Evolutionary conservation across 805 yeast species (phyloP).

Genomic region (Starmerella apis): DNA sequence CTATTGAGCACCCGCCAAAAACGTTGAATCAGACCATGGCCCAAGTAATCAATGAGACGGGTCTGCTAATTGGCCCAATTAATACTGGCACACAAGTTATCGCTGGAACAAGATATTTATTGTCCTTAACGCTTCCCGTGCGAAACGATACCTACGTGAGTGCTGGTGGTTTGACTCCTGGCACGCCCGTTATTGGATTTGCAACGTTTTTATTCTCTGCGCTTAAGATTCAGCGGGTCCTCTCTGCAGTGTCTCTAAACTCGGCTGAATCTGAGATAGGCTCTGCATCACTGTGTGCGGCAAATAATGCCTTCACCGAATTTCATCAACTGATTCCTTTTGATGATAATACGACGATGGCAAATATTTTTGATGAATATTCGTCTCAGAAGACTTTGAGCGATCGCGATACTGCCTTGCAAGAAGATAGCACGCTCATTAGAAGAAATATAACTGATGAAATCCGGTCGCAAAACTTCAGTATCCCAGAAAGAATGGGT

Average conservation of each 20-base stretch:
- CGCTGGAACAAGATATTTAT: slow-evolving; percentile 8
- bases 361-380: neutral
- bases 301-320: slow-evolving; percentile 9
- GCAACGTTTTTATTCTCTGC: slow-evolving; percentile 20
- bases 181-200: slow-evolving; percentile 13
- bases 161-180: neutral
- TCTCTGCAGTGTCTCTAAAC: slow-evolving; percentile 14
- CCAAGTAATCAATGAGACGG: neutral
- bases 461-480: neutral
- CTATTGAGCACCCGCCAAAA: slow-evolving; percentile 5
- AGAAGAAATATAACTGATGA: neutral
- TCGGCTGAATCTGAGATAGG: slow-evolving; percentile 18
- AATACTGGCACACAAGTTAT: neutral
- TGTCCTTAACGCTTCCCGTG: slow-evolving; percentile 21
- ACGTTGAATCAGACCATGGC: slow-evolving; percentile 1
- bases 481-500: slow-evolving; percentile 16
- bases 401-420: no score
- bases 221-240: slow-evolving; percentile 13
- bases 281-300: slow-evolving; percentile 21
- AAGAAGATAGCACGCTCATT: neutral
- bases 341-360: slow-evolving; percentile 5
- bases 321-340: slow-evolving; percentile 22
- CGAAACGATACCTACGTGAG: neutral
- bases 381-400: no score
- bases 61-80: slow-evolving; percentile 20